Evolutionary conservation across 495 filamentous ascomycete species (phyloP).

Genomic region (Apodospora peruviana): DNA sequence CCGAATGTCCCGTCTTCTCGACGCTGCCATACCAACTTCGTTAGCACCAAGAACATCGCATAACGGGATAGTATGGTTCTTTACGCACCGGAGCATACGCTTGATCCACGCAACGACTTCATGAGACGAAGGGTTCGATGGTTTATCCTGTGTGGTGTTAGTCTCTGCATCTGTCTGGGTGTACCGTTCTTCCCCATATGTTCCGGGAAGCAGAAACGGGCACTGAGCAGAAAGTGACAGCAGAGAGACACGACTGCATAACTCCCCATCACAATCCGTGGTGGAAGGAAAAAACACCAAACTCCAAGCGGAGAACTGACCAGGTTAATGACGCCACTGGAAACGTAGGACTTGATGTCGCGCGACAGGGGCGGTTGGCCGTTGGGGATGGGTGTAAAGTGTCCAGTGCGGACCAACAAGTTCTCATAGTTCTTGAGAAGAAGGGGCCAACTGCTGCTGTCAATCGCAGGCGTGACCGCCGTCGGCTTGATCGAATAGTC

Average conservation of each 20-base stretch:
- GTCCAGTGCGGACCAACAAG: constrained; percentile 77
- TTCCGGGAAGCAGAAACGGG: not conserved
- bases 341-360: constrained; percentile 92
- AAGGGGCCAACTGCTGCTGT: constrained; percentile 80
- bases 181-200: not conserved
- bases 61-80: not conserved
- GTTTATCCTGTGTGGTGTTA: constrained; percentile 60
- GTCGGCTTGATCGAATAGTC: constrained; percentile 78
- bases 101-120: constrained; percentile 99
- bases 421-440: constrained; percentile 90
- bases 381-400: constrained; percentile 90
- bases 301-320: too few relatives aligned
- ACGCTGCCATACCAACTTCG: constrained; percentile 46
- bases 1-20: constrained; percentile 96
- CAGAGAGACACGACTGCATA: not conserved
- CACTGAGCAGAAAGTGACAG: not conserved
- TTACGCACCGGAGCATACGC: constrained; percentile 75
- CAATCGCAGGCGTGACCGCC: constrained; percentile 59
- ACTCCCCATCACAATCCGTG: too few relatives aligned
- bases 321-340: constrained; percentile 88
- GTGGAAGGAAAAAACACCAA: too few relatives aligned
- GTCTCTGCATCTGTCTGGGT: not conserved
- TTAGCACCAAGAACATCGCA: constrained; percentile 13
- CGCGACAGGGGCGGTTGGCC: constrained; percentile 82
- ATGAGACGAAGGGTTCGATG: constrained; percentile 94